Conservation (phyloP, 306 rosid genomes). For the Castanea mollissima region DNA sequence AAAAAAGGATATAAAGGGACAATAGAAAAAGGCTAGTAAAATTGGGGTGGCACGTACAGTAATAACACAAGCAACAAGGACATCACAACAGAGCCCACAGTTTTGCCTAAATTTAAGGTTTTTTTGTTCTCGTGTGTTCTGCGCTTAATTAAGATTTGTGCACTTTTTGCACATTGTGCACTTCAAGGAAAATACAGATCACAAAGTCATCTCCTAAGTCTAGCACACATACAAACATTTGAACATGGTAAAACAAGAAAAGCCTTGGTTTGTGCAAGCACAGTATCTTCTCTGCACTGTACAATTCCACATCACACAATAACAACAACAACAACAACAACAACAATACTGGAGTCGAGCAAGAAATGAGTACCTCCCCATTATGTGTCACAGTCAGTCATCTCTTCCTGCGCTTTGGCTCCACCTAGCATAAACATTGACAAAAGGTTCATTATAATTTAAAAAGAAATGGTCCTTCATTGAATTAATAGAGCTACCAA, state of each 20-base stretch:
- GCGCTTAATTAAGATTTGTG: constrained; percentile 30
- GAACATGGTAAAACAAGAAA: constrained; percentile 17
- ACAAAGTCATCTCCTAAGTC: constrained; percentile 38
- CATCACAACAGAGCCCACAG: constrained; percentile 29
- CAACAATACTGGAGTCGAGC: constrained; percentile 21
- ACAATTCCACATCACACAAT: constrained; percentile 46
- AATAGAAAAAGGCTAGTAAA: constrained; percentile 1
- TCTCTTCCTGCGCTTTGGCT: constrained; percentile 59
- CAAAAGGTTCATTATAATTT: not conserved
- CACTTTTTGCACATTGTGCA: constrained; percentile 15
- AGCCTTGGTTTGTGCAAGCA: constrained; percentile 52
- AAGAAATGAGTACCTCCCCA: constrained; percentile 42
- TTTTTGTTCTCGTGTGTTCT: constrained; percentile 29
- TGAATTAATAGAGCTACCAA: constrained; percentile 1
- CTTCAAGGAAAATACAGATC: constrained; percentile 38
- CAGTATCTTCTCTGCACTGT: constrained; percentile 56
- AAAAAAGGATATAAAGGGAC: not conserved
- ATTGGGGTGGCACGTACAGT: constrained; percentile 10
- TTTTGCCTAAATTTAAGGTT: constrained; percentile 34
- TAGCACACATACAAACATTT: constrained; percentile 43
- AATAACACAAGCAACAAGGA: constrained; percentile 32
- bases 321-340: constrained; percentile 17
- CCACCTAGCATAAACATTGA: constrained; percentile 38
- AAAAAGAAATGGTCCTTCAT: not conserved
- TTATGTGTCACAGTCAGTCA: constrained; percentile 29